A percentile compares a stretch with the other conserved stretches of the same genome.
These are phyloP conservation scores for Termitomyces sp. DNA, from an alignment of 768 basidiomycete genomes.

Conservation along the genomic window DNA sequence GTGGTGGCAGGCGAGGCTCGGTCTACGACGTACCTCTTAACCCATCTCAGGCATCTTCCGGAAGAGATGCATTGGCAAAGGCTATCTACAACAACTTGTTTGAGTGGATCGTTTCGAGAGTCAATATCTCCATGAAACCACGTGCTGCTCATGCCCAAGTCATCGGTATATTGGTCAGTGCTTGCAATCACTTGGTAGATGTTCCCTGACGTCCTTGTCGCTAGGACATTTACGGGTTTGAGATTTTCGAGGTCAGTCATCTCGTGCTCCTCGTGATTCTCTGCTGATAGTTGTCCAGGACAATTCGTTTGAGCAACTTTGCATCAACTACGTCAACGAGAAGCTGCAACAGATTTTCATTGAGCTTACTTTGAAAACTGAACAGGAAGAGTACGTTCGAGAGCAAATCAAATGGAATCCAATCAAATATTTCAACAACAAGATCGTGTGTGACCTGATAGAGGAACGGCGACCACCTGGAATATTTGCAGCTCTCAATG, in stretches of 20 bases:
- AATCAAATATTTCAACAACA: constrained; percentile 98
- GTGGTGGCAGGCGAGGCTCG: constrained; percentile 89
- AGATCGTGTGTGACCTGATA: constrained; percentile 96
- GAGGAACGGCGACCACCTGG: constrained; percentile 96
- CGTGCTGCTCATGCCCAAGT: constrained; percentile 68
- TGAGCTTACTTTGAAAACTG: constrained; percentile 96
- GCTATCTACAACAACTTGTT: constrained; percentile 98
- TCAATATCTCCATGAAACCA: constrained; percentile 96
- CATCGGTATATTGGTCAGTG: constrained; percentile 83
- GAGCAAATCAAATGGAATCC: constrained; percentile 99
- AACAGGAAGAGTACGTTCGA: constrained; percentile 98
- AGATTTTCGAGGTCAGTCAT: constrained; percentile 82
- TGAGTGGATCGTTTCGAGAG: constrained; percentile 97
- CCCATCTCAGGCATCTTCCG: constrained; percentile 83
- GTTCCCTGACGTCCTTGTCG: not conserved
- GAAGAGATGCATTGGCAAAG: constrained; percentile 89
- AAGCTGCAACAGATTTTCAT: constrained; percentile 99
- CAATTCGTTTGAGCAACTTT: constrained; percentile 95
- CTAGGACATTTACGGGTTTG: constrained; percentile 97
- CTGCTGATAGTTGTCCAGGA: constrained; percentile 42
- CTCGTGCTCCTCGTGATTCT: not conserved
- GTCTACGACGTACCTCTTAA: constrained; percentile 97
- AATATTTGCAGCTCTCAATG: constrained; percentile 96
- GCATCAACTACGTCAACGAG: constrained; percentile 99
- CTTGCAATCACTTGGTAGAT: not conserved